Base-by-base conservation (phyloP, 1,284 basidiomycete species). In the Baeospora myosura region DNA sequence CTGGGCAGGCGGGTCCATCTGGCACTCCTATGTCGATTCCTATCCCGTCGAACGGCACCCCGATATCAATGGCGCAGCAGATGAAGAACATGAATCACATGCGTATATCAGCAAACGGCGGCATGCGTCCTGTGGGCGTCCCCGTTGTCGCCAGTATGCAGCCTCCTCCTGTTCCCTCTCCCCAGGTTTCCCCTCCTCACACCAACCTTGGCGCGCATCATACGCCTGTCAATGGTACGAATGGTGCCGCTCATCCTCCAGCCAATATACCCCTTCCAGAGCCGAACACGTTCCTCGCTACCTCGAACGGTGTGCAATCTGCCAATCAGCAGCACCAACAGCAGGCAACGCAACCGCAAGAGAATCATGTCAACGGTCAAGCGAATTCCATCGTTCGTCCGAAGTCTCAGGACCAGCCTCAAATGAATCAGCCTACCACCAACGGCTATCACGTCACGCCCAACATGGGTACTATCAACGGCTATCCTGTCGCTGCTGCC, bases 401-500 rank as follows among this genome's bases (percentile, higher is more conserved):
- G 36, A 38, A 38, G 22, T 38, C 36, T 4, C 36, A 21, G 10
- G 20, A 38, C 12, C 35, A 18, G 8, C 35, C 35, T 17, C 16
- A 17, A 20, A 8, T 21, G 10, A 7, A 10, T n/a, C 11, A 16
- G 12, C 36, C 16, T 12, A 17, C 23, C 18, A 28, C 26, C 26
- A 38, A 38, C 22, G 36, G 36, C 12, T 38, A 38, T 24, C 23
- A 38, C 23, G 10, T n/a, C 21, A 11, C 21, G 7, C 32, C 32
- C 11, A 28, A 8, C 26, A 28, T 28, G 26, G n/a, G n/a, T 34
- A 35, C 20, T 30, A 65, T 21, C 68, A 71, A 74, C 16, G 71
- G 68, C 30, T 73, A 74, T 49, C 65, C 69, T 29, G n/a, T n/a
- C n/a, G 61, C 71, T 6, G 45, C 64, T 3, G 60, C 65, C n/a